These are phyloP conservation scores for Colletotrichum sp. DNA, from an alignment of 2,329 filamentous ascomycete species.

Conservation along the genomic window DNA sequence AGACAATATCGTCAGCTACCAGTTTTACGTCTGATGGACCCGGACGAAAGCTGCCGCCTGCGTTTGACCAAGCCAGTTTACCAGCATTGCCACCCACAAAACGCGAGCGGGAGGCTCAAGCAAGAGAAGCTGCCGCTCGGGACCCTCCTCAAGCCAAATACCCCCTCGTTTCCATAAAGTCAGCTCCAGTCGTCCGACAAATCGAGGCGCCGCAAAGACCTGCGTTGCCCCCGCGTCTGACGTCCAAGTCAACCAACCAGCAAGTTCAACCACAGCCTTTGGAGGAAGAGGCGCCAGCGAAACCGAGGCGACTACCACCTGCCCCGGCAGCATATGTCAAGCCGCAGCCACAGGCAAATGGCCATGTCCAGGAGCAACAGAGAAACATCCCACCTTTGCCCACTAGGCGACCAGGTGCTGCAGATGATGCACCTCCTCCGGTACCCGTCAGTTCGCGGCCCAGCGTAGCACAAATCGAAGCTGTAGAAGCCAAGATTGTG, in stretches of 20 bases:
- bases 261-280: background rate
- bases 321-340: conserved; percentile 10
- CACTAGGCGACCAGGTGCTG: conserved; percentile 12
- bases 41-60: conserved; percentile 59
- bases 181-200: conserved; percentile 39
- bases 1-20: conserved; percentile 49
- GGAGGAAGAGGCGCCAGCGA: conserved; percentile 2
- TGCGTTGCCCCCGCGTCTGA: conserved; percentile 54
- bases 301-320: conserved; percentile 19
- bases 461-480: conserved; percentile 54
- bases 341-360: conserved; percentile 21
- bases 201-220: conserved; percentile 40
- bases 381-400: conserved; percentile 17
- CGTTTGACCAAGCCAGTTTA: conserved; percentile 60
- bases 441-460: conserved; percentile 59
- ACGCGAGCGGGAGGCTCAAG: conserved; percentile 57
- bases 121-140: conserved; percentile 27
- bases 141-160: conserved; percentile 27
- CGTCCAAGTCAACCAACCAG: conserved; percentile 49
- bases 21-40: conserved; percentile 51
- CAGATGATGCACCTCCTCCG: conserved; percentile 50
- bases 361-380: conserved; percentile 20
- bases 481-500: conserved; percentile 38
- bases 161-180: conserved; percentile 42
- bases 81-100: conserved; percentile 62